Base-by-base conservation (phyloP, 2,329 filamentous ascomycete genomes). In the Rhexocercosporidium sp. region DNA sequence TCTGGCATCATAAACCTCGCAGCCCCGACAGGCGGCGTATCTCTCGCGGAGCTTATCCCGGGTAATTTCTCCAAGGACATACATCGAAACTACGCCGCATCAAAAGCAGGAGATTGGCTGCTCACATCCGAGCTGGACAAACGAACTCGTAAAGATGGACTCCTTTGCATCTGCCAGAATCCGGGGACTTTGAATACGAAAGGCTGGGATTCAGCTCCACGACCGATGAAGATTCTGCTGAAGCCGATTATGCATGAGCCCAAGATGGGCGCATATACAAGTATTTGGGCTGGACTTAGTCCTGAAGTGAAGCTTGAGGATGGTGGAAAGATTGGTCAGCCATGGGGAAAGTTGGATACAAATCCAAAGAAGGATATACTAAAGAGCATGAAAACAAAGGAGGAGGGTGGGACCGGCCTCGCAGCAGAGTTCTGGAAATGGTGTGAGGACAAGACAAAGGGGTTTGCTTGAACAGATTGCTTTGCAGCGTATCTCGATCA, bases 281-380 rank as follows among this genome's bases (percentile, higher is more conserved):
- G 68, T 49, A 46, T 74, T 12, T 75, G 71, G 71, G 65, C 69
- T 57, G 70, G 69, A 5, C 22, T 73, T 12, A 68, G 62, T 47
- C 18, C 22, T 9, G 65, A 68, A 29, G 62, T 66, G 49, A 70
- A 46, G 29, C 27, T 51, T 27, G 67, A 69, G 16, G 68, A 71
- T 66, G 57, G 67, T 18, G 70, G 73, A 11, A 64, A 54, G 20
- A 72, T 64, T 70, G 69, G 62, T 4, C 59, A 74, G n/a, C 73
- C 74, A 6, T 75, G 74, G 73, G 70, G 73, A 5, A 76, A 79
- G 12, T 83, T 80, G 80, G 84, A 85, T 65, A 63, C 66, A 7
- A 37, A 34, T 25, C 67, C 70, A 16, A 67, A 65, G 18, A 61
- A 70, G 16, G 69, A 74, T 66, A 39, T 73, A 11, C n/a, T 72